Conservation (phyloP, 176 grass and related monocot genomes). For the Rhynchospora tenuis region DNA sequence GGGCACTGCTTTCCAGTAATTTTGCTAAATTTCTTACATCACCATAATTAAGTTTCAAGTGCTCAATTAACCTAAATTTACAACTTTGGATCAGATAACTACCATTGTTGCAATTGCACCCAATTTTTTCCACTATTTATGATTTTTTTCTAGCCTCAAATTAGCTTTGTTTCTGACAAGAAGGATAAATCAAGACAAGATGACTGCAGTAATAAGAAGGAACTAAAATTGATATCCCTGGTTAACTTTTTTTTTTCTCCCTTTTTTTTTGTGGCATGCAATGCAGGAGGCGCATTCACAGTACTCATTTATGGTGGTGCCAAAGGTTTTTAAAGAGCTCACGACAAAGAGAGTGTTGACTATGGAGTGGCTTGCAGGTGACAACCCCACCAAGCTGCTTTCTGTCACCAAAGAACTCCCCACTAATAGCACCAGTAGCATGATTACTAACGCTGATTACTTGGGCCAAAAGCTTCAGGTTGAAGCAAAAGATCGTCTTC, state of each 20-base stretch:
- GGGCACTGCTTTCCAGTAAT: neutral
- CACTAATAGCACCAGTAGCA: neutral
- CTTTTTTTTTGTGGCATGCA: neutral
- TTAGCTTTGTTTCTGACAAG: neutral
- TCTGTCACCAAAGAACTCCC: conserved; percentile 52
- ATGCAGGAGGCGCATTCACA: conserved; percentile 77
- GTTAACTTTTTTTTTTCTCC: neutral
- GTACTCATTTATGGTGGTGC: conserved; percentile 79
- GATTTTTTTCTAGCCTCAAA: too few relatives aligned
- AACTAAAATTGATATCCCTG: neutral
- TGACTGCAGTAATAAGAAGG: neutral
- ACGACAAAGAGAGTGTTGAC: conserved; percentile 86
- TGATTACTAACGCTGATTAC: neutral
- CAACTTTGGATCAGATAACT: neutral
- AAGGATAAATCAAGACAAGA: neutral
- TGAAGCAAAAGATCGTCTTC: conserved; percentile 60
- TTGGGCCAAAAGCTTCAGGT: conserved; percentile 47
- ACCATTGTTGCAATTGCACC: neutral
- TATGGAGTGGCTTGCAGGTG: conserved; percentile 85
- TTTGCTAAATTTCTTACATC: neutral
- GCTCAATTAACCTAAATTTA: neutral
- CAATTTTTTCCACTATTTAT: neutral
- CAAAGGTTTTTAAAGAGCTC: conserved; percentile 67
- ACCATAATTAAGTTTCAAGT: neutral
- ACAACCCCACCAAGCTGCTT: conserved; percentile 76